Base-by-base conservation (phyloP, 2,329 filamentous ascomycete species). In the Epichloe coenophiala region DNA sequence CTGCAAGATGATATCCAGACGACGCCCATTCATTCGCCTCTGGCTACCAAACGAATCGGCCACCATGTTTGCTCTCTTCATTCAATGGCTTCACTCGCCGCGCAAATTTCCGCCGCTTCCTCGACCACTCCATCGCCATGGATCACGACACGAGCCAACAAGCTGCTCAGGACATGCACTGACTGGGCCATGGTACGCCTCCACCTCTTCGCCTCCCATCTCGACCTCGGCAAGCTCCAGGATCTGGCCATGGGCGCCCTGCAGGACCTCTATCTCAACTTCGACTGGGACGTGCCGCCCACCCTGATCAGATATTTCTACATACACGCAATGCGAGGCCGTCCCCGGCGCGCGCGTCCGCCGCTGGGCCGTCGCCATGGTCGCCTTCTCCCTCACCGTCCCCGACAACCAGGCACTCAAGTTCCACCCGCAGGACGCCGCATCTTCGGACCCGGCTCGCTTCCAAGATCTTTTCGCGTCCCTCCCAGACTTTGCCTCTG, bases 281-380 rank as follows among this genome's bases (percentile, higher is more conserved):
- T 72, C 59, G 74, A 80, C 67, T 80, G 76, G 76, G 74, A 78
- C 56, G 73, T 80, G 51, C 71, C 72, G 3, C 70, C 74, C 1
- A 64, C 65, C 27, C 71, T 81, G 45, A 63, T 80, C 51, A 61
- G 63, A 49, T 76, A 73, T 54, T 67, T 80, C 11, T 81, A 80
- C 62, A 70, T 81, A 80, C 62, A 70, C 64, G n/a, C 69, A 75
- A 55, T 76, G 74, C 60, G 72, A 77, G 47, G 61, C 71, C 12
- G 60, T 69, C 31, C 67, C 71, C 37, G 70, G 75, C 48, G 70
- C 74, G 40, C 71, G 77, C 9, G 66, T 81, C 39, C 73, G 77
- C 45, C 74, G 76, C 55, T 81, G 77, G 77, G 72, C 75, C 49
- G 75, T 80, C 5, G 76, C 77, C 52, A 80, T 80, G 75, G 69